Evolutionary conservation across 1,284 basidiomycete genomes (phyloP).

Genomic region (Moniliophthora roreri): DNA sequence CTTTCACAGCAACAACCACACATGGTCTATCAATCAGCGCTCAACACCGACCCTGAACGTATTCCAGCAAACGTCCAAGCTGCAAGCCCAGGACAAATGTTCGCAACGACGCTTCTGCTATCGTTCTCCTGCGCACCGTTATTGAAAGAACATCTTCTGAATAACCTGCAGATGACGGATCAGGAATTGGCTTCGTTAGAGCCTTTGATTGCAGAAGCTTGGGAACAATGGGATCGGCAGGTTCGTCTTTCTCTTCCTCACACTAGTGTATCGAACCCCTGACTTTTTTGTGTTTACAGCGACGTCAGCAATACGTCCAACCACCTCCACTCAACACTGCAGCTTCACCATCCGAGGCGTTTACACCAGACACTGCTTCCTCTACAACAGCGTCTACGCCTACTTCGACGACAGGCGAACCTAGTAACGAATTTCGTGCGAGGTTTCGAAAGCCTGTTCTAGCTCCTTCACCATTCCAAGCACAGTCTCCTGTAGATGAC

Average conservation of each 20-base stretch:
- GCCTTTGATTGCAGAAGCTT: slow-evolving; percentile 76
- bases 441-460: slow-evolving; percentile 68
- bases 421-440: slow-evolving; percentile 63
- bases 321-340: slow-evolving; percentile 31
- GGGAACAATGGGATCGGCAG: slow-evolving; percentile 80
- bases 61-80: slow-evolving; percentile 48
- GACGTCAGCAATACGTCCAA: slow-evolving; percentile 58
- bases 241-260: slow-evolving; percentile 37
- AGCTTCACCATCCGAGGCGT: slow-evolving; percentile 22
- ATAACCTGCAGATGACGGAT: slow-evolving; percentile 68
- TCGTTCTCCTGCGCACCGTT: slow-evolving; percentile 71
- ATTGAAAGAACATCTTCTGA: slow-evolving; percentile 70
- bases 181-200: slow-evolving; percentile 77
- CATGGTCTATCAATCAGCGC: neutral
- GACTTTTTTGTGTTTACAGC: slow-evolving; percentile 33
- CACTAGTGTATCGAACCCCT: slow-evolving; percentile 8
- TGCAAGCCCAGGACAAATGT: slow-evolving; percentile 61
- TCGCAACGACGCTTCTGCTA: slow-evolving; percentile 68
- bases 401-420: slow-evolving; percentile 19
- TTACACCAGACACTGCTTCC: slow-evolving; percentile 26
- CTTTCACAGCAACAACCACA: slow-evolving; percentile 19
- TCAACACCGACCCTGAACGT: slow-evolving; percentile 16
- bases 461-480: slow-evolving; percentile 62
- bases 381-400: slow-evolving; percentile 11
- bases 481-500: too few species aligned